Percentiles rank a stretch among this genome's conserved stretches.
Evolutionary conservation across 164 flowering plant species (phyloP).

Genomic region (Malania oleifera): DNA sequence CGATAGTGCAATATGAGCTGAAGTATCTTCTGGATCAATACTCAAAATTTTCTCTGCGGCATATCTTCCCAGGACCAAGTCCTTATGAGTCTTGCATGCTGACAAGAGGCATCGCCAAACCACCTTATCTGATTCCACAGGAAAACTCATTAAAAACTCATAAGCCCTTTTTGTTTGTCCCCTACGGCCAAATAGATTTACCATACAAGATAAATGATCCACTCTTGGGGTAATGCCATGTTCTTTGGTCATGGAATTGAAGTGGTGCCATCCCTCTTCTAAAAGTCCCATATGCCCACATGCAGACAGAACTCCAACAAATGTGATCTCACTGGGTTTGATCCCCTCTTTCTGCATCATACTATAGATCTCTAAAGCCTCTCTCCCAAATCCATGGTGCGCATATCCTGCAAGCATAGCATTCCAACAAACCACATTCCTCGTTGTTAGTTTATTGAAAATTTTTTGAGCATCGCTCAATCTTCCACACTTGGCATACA

Average conservation of each 20-base stretch:
- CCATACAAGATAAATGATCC: conserved; percentile 45
- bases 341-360: conserved; percentile 27
- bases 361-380: conserved; percentile 32
- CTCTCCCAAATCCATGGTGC: conserved; percentile 39
- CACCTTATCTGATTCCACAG: conserved; percentile 26
- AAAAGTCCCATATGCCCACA: conserved; percentile 38
- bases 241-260: conserved; percentile 27
- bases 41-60: conserved; percentile 33
- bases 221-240: conserved; percentile 26
- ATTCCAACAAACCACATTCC: conserved; percentile 43
- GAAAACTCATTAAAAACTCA: conserved; percentile 23
- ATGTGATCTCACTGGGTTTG: conserved; percentile 36
- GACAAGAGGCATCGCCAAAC: conserved; percentile 45
- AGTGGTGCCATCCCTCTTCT: conserved; percentile 29
- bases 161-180: conserved; percentile 35
- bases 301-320: conserved; percentile 38
- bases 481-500: conserved; percentile 38
- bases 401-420: conserved; percentile 42
- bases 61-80: conserved; percentile 28
- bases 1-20: conserved; percentile 40
- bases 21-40: conserved; percentile 36
- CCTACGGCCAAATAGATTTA: conserved; percentile 31
- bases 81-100: conserved; percentile 26
- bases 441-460: conserved; percentile 24
- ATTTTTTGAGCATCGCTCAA: conserved; percentile 22